Base-by-base conservation (phyloP, 306 rosid species). In the Fragaria iinumae region DNA sequence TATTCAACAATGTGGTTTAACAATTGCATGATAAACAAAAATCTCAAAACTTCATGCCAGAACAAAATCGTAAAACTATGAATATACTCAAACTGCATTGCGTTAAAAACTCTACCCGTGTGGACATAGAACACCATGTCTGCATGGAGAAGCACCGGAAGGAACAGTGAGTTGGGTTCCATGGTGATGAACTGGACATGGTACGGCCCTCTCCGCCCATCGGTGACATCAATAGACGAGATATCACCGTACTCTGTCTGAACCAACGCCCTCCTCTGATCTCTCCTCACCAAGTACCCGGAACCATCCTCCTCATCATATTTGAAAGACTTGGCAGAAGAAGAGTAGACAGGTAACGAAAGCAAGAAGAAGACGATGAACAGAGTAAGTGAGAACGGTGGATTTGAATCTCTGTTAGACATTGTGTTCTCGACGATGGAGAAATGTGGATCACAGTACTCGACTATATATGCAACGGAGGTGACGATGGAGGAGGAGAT, bases 141-240 rank as follows among this genome's bases (percentile, higher is more conserved):
- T 0, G 90, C 80, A 71, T 95, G 97, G 44, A 95, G 93, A 81
- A 95, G 89, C 13, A 87, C 96, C 0, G 98, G 97, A 71, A 95
- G 98, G 70, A 95, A 88, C 50, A 95, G 76, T 10, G 98, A 89
- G 76, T 95, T 88, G 52, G 98, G 97, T 52, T 90, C 93, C 88
- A 92, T 43, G 14, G 93, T 92, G 57, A 92, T 71, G 87, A 92
- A 95, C 86, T 89, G 90, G 41, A 95, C 85, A 83, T 92, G 96
- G 75, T 90, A 84, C 13, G 80, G 88, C 78, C 82, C 77, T 71
- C 84, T 29, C 3, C 66, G 64, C 57, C 86, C 90, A 63, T 80
- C 88, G 34, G 39, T 73, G 65, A 92, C 65, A 21, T 90, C 80
- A 76, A 84, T 32, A 77, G 93, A 86, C 1, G 93, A 83, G 84